Evolutionary conservation across 306 rosid species (phyloP).

Genomic region (Citrullus mucosospermus): DNA sequence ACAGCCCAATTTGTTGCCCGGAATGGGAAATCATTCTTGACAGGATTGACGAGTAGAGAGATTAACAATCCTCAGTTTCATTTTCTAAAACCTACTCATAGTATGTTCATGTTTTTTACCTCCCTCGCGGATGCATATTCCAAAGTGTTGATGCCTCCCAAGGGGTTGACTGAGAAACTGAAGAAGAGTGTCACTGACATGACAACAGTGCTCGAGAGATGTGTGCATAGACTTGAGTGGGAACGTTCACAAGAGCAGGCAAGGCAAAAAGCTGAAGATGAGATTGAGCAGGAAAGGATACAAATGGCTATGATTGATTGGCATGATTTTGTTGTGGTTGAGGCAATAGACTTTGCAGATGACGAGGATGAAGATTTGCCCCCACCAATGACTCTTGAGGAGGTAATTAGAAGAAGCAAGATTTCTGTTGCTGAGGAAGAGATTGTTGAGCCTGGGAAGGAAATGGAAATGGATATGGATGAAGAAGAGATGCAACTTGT

Average conservation of each 20-base stretch:
- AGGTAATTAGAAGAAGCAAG: conserved; percentile 91
- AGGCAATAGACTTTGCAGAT: conserved; percentile 80
- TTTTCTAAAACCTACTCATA: conserved; percentile 89
- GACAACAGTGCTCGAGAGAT: conserved; percentile 85
- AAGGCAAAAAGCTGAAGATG: conserved; percentile 89
- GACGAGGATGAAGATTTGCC: conserved; percentile 96
- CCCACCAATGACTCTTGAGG: conserved; percentile 89
- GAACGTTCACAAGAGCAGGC: conserved; percentile 95
- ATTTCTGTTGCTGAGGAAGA: conserved; percentile 58
- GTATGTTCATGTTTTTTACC: conserved; percentile 90
- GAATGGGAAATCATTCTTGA: conserved; percentile 85
- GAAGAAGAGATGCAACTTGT: conserved; percentile 93
- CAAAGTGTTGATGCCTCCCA: conserved; percentile 84
- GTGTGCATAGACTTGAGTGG: conserved; percentile 85
- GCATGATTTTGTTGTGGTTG: conserved; percentile 99
- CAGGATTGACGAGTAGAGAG: conserved; percentile 87
- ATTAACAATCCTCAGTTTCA: conserved; percentile 83
- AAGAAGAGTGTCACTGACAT: conserved; percentile 68
- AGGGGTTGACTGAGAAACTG: conserved; percentile 67
- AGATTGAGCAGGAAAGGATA: conserved; percentile 83
- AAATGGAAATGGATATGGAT: conserved; percentile 96
- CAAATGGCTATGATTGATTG: conserved; percentile 99
- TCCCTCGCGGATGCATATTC: conserved; percentile 93
- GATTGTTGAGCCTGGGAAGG: conserved; percentile 69
- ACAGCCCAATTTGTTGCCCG: conserved; percentile 95